Percentiles rank a stretch among this genome's conserved stretches.
phyloP scores from a whole-genome alignment of 2,329 filamentous ascomycete species.

The Cryphonectria parasitica region DNA sequence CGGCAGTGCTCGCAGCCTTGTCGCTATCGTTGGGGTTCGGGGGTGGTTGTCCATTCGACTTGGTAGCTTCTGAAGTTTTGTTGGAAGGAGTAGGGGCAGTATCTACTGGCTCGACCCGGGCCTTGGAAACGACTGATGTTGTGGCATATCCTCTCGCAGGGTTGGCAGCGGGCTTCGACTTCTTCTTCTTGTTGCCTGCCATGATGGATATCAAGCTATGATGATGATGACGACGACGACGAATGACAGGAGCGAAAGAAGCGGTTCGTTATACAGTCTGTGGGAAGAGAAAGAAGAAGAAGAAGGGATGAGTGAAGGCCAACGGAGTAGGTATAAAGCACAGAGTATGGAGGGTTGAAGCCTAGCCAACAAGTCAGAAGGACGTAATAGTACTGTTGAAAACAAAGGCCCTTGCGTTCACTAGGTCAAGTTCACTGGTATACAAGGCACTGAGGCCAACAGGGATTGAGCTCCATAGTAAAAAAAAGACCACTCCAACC shows the following conservation, averaged over 20 bases:
- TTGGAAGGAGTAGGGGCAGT: conserved; percentile 35
- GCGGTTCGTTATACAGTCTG: background rate
- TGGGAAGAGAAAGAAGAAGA: background rate
- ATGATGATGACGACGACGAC: conserved; percentile 1
- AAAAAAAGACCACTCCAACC: conserved; percentile 12
- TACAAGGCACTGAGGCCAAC: background rate
- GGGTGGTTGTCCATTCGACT: conserved; percentile 29
- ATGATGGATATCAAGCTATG: conserved; percentile 47
- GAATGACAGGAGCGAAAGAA: conserved; percentile 1
- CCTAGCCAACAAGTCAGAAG: background rate
- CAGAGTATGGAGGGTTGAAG: background rate
- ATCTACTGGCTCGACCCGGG: conserved; percentile 61
- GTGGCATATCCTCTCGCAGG: conserved; percentile 93
- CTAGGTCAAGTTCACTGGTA: no score
- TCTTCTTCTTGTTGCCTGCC: conserved; percentile 84
- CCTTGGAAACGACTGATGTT: conserved; percentile 85
- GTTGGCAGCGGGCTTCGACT: conserved; percentile 87
- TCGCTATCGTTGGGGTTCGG: conserved; percentile 33
- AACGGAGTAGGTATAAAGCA: background rate
- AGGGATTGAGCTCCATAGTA: conserved; percentile 21
- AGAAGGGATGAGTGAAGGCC: background rate
- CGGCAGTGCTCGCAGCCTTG: conserved; percentile 28
- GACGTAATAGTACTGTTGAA: conserved; percentile 4
- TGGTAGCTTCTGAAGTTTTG: conserved; percentile 32
- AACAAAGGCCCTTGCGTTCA: conserved; percentile 1